Conservation (phyloP, 2,329 filamentous ascomycete species). For the Colletotrichum scovillei region DNA sequence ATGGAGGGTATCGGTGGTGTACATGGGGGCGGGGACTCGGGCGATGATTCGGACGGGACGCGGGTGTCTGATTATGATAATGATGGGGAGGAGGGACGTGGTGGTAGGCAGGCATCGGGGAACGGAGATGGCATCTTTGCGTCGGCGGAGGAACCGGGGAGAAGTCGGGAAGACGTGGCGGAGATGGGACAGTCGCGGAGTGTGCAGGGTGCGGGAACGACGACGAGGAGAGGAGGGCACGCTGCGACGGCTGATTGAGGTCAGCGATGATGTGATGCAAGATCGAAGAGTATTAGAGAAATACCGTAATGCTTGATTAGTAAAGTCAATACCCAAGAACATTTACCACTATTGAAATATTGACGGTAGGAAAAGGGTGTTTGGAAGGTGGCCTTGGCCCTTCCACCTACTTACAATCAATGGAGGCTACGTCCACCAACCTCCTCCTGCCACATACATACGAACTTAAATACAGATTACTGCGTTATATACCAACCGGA, state of each 20-base stretch:
- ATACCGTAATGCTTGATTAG: not conserved
- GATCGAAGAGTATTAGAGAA: not conserved
- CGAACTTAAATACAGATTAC: too few species aligned
- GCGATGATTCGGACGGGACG: conserved; percentile 31
- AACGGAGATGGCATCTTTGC: conserved; percentile 42
- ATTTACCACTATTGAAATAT: too few species aligned
- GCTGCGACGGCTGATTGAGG: not conserved
- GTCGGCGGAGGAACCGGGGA: conserved; percentile 42
- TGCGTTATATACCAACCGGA: too few species aligned
- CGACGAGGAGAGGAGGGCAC: conserved; percentile 4
- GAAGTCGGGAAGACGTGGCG: conserved; percentile 48
- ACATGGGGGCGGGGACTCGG: conserved; percentile 55
- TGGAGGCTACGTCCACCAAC: too few species aligned
- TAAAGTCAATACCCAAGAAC: too few species aligned
- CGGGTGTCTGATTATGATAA: not conserved
- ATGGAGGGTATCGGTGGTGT: conserved; percentile 80
- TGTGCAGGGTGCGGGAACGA: not conserved
- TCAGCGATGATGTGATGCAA: too few species aligned
- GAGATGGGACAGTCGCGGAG: conserved; percentile 42
- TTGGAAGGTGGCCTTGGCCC: too few species aligned
- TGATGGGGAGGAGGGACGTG: conserved; percentile 36
- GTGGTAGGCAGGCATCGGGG: conserved; percentile 22
- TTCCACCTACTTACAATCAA: too few species aligned
- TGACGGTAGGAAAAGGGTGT: too few species aligned
- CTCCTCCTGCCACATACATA: too few species aligned